phyloP scores from a whole-genome alignment of 768 basidiomycete genomes.

The Pleurotus ostreatus region DNA sequence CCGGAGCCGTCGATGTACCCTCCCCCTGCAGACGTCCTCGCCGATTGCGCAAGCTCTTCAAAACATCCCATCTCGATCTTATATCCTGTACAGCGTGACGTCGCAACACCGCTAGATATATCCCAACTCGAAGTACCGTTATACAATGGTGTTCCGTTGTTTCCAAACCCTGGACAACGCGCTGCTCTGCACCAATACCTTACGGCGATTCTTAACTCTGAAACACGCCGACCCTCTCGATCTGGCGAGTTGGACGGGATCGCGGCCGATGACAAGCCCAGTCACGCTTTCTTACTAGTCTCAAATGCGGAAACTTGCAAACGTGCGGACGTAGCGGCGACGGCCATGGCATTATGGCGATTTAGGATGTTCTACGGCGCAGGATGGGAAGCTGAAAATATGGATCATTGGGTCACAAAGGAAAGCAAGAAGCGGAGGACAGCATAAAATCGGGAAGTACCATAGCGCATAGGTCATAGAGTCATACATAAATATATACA shows the following conservation, averaged over 20 bases:
- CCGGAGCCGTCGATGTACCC: constrained; percentile 35
- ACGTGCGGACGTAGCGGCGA: constrained; percentile 57
- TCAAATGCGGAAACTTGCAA: constrained; percentile 45
- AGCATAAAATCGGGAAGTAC: constrained; percentile 6
- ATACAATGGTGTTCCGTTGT: constrained; percentile 64
- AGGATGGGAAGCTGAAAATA: constrained; percentile 36
- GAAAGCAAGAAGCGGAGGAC: constrained; percentile 4
- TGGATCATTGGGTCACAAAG: constrained; percentile 7
- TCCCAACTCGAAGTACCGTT: constrained; percentile 44
- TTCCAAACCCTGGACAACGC: constrained; percentile 60
- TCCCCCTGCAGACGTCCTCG: background rate
- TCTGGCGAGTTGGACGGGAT: background rate
- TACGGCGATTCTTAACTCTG: constrained; percentile 16
- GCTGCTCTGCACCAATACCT: constrained; percentile 51
- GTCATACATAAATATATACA: constrained; percentile 8
- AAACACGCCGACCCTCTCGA: background rate
- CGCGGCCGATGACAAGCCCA: constrained; percentile 39
- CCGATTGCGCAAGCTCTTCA: constrained; percentile 11
- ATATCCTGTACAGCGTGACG: constrained; percentile 11
- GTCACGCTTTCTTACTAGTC: constrained; percentile 67
- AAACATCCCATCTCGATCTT: constrained; percentile 28
- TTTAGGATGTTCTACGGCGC: constrained; percentile 71
- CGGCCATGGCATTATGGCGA: constrained; percentile 77
- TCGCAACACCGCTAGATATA: constrained; percentile 15
- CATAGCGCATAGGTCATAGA: constrained; percentile 1